phyloP scores from a whole-genome alignment of 2,329 filamentous ascomycete species.

The Apiospora aurea region DNA sequence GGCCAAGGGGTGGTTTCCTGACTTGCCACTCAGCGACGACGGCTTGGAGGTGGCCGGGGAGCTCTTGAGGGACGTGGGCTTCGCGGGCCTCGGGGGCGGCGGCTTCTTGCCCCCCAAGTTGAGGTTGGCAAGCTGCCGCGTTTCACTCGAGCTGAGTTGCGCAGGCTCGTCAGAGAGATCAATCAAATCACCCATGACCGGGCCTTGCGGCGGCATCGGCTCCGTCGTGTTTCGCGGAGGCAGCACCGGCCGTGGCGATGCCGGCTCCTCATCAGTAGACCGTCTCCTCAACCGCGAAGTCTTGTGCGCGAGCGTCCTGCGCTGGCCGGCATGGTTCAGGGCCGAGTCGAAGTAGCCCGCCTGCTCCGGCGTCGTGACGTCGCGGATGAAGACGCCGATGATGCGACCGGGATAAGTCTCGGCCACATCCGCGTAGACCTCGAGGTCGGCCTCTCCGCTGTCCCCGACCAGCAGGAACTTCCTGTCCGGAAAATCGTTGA shows the following conservation, averaged over 20 bases:
- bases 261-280: conserved; percentile 32
- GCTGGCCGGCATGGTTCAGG: conserved; percentile 43
- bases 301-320: conserved; percentile 30
- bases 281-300: conserved; percentile 31
- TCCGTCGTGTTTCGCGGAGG: conserved; percentile 42
- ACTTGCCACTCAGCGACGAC: conserved; percentile 31
- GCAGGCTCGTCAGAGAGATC: conserved; percentile 64
- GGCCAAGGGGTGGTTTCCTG: conserved; percentile 45
- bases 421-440: conserved; percentile 96
- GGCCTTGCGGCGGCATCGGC: conserved; percentile 41
- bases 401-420: conserved; percentile 83
- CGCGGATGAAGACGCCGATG: conserved; percentile 89
- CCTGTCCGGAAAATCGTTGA: conserved; percentile 87
- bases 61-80: conserved; percentile 63
- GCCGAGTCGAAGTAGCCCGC: conserved; percentile 79
- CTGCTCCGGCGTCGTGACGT: conserved; percentile 83
- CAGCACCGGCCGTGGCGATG: conserved; percentile 38
- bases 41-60: conserved; percentile 40
- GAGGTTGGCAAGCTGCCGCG: conserved; percentile 42
- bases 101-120: conserved; percentile 38
- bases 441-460: conserved; percentile 94
- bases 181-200: conserved; percentile 64
- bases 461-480: conserved; percentile 93
- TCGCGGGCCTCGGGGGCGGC: conserved; percentile 62
- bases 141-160: conserved; percentile 44